Base-by-base conservation (phyloP, 768 basidiomycete genomes). In the Guyanaporus albipodus region DNA sequence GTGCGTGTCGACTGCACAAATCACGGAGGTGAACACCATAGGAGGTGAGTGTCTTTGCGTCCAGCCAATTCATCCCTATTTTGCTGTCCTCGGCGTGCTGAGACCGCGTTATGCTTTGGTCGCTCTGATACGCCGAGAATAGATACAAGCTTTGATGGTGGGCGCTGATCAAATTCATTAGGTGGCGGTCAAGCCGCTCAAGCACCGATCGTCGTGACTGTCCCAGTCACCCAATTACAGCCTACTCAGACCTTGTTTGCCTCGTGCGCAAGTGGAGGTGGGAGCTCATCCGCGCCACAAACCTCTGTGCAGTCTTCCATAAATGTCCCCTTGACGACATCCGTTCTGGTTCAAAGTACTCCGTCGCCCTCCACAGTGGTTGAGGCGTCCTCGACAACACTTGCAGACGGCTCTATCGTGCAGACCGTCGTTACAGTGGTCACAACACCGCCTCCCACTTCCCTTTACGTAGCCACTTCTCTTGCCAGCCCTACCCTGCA, bases 191-290 rank as follows among this genome's bases (percentile, higher is more conserved):
- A 61, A 35, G 56, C 59, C n/a, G 67, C 67, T 18, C 66, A 70
- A 53, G 70, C 75, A 14, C 74, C 76, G 8, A 52, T 78, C 26
- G 66, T 72, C 32, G 37, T 72, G 8, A 61, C 66, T 6, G 60
- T 73, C 26, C 54, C 63, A 3, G 50, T 72, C 27, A 68, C 59
- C 11, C 44, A 54, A 21, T 56, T 68, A 17, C 44, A 48, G 8
- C 61, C 66, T 8, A 65, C 66, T 4, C 51, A 62, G 27, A 79
- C 78, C 7, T 55, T 77, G 29, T 77, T 70, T 48, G 70, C 69
- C 7, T 52, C 74, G 15, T 73, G 71, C 27, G 62, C 68, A 32
- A 55, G 57, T 8, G 57, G 51, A n/a, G 58, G 52, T 35, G 42
- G 15, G 27, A 50, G 35, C 8, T 47, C 55, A 8, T 33, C 60